A percentile compares a stretch with the other conserved stretches of the same genome.
These are phyloP conservation scores for Boletus pseudopeckii DNA, from an alignment of 768 basidiomycete genomes.

Conservation along the genomic window DNA sequence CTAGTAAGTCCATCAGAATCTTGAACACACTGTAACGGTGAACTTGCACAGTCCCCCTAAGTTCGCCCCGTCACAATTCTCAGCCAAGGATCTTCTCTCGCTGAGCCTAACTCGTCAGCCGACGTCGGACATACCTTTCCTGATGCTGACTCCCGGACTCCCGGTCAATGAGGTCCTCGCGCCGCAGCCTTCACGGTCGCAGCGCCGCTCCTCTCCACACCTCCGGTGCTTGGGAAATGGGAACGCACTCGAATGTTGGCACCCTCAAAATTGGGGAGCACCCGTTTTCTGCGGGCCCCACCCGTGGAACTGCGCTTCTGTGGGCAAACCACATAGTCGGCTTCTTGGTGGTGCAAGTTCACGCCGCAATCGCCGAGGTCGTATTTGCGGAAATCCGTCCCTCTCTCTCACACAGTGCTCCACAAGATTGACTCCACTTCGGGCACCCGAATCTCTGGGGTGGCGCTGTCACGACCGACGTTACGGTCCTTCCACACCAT, in stretches of 20 bases:
- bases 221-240: too few relatives aligned
- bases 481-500: too few relatives aligned
- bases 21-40: not conserved
- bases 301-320: not conserved
- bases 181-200: too few relatives aligned
- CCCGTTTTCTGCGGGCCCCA: slow-evolving; percentile 4
- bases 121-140: not conserved
- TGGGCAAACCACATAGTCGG: not conserved
- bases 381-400: not conserved
- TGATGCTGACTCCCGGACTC: too few relatives aligned
- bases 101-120: not conserved
- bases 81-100: not conserved
- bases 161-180: too few relatives aligned
- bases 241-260: too few relatives aligned
- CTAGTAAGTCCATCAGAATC: slow-evolving; percentile 10
- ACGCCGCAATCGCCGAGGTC: not conserved
- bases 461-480: not conserved
- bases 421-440: slow-evolving; percentile 15
- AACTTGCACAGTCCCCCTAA: not conserved
- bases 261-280: not conserved
- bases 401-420: slow-evolving; percentile 8
- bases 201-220: too few relatives aligned
- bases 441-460: not conserved
- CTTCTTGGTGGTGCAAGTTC: not conserved
- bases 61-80: not conserved